phyloP scores from a whole-genome alignment of 23 red algal genomes.

The Pyropia yezoensis region DNA sequence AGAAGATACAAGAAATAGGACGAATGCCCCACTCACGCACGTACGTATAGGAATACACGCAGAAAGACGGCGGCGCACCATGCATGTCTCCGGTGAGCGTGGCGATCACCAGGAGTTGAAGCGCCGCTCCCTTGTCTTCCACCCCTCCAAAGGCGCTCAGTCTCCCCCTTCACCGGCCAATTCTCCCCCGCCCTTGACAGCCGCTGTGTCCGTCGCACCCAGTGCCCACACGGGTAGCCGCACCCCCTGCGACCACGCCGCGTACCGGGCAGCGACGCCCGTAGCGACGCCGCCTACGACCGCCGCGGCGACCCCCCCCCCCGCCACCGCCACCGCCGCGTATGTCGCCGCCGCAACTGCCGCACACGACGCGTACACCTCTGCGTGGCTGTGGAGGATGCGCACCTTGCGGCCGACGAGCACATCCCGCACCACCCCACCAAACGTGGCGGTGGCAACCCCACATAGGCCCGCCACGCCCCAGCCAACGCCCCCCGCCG shows the following conservation, averaged over 20 bases:
- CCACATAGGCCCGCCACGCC: constrained; percentile 27
- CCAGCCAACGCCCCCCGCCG: background rate
- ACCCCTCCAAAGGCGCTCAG: too few species aligned
- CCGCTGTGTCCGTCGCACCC: too few species aligned
- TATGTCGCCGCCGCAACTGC: constrained; percentile 20
- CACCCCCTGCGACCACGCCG: constrained; percentile 28
- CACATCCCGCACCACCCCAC: constrained; percentile 48
- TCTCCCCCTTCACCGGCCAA: too few species aligned
- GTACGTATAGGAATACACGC: too few species aligned
- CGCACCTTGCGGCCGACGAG: constrained; percentile 23
- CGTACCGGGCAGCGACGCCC: constrained; percentile 7
- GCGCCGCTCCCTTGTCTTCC: too few species aligned
- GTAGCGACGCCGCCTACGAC: constrained; percentile 12
- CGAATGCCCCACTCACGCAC: too few species aligned
- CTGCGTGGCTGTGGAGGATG: constrained; percentile 39
- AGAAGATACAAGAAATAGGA: too few species aligned
- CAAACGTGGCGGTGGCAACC: constrained; percentile 51
- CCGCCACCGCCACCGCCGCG: constrained; percentile 3
- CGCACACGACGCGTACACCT: constrained; percentile 55
- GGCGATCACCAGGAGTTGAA: too few species aligned
- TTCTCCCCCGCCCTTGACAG: too few species aligned
- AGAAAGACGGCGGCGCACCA: too few species aligned
- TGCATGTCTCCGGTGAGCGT: too few species aligned
- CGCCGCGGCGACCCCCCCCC: background rate
- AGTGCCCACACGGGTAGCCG: constrained; percentile 28